Evolutionary conservation across 2,329 filamentous ascomycete genomes (phyloP), one percentile per base, ranked within the genome.

Genomic region (Rhinocladiella similis): DNA sequence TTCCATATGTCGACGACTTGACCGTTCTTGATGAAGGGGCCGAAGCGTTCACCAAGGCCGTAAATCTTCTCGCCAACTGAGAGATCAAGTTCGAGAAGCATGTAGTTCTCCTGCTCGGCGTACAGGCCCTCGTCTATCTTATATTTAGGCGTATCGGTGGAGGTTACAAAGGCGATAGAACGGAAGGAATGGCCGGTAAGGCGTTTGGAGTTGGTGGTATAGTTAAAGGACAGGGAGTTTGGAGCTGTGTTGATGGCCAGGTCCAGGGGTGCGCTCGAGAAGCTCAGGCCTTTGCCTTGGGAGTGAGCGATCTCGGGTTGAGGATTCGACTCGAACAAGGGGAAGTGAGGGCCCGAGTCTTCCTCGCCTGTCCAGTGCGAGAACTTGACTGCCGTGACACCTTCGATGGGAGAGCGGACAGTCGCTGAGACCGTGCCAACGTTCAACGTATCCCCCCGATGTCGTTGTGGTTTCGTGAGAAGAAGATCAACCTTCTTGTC

Each of bases 41-140:
- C 88, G 67, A 91, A 92, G 13, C 89, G 79, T 72, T 91, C 88
- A 1, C 88, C 89, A 3, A 91, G 78, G 0, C 89, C 88, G 69
- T 90, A 87, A 13, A 91, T 80, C 0, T 84, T 83, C 70, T 91
- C 89, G 33, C 29, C 20, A 66, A 33, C 29, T 9, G 29, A 33
- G 29, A 33, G 29, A 33, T 33, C 29, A 3, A 33, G 29, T n/a
- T 63, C 72, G 0, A 70, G 66, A 39, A 74, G 72, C 67, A 74
- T 73, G 61, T 73, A 70, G 5, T 72, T 72, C 50, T 73, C 65
- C 5, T 67, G 66, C 50, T 74, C 70, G 35, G 69, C 67, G 63
- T 70, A 74, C 36, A 74, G 63, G 1, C 72, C 71, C 47, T 75
- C 72, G 19, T 65, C 55, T 42, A 63, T 66, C 19, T 63, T 64